These are phyloP conservation scores for Zygnema circumcarinatum DNA, from an alignment of 139 green algal species.

Conservation along the genomic window DNA sequence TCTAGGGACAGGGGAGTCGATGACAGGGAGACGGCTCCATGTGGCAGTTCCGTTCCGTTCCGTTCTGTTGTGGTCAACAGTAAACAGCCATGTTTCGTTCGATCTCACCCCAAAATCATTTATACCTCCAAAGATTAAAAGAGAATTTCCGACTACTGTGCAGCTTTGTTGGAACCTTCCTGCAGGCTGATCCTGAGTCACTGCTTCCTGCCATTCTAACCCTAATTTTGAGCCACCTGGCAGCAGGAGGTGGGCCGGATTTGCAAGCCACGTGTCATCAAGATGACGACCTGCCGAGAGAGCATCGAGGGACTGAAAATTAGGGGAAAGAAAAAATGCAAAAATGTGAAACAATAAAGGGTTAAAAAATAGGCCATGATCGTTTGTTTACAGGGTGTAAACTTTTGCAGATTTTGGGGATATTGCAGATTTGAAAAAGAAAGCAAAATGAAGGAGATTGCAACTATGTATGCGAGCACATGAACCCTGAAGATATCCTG, in stretches of 20 bases:
- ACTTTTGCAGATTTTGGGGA: not conserved
- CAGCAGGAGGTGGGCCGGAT: not conserved
- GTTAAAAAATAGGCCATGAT: not conserved
- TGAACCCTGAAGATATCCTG: too few species aligned
- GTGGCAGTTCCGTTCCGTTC: not conserved
- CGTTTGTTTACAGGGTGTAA: not conserved
- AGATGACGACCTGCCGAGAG: constrained; percentile 30
- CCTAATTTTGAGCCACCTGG: not conserved
- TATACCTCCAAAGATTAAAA: constrained; percentile 49
- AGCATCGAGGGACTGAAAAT: too few species aligned
- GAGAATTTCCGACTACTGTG: constrained; percentile 14
- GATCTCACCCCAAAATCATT: constrained; percentile 39
- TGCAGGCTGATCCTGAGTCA: not conserved
- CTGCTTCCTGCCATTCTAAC: not conserved
- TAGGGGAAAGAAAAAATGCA: not conserved
- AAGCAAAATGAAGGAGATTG: constrained; percentile 7
- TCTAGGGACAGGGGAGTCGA: not conserved
- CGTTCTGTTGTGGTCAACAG: not conserved
- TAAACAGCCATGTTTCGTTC: constrained; percentile 38
- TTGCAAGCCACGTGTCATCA: constrained; percentile 42
- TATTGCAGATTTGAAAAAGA: not conserved
- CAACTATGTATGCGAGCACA: not conserved
- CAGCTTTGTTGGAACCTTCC: constrained; percentile 41
- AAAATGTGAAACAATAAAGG: not conserved
- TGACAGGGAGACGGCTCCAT: constrained; percentile 17